Base-by-base conservation (phyloP, 139 green algal species). In the Auxenochlorella pyrenoidosa region DNA sequence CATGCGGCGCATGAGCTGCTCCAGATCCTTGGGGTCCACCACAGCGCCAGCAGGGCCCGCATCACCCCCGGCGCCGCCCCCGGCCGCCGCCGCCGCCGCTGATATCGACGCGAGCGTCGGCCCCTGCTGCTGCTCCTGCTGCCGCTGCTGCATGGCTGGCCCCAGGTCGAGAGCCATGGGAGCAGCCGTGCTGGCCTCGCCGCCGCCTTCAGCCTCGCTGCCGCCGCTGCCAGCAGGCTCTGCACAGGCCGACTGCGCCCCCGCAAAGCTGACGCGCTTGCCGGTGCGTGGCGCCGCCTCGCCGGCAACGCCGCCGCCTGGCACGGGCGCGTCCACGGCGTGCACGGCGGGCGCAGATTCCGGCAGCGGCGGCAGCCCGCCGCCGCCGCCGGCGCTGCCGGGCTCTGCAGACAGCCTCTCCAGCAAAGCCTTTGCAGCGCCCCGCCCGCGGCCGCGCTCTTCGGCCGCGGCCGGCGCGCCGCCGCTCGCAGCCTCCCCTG, bases 1-100 rank as follows among this genome's bases (percentile, higher is more conserved):
- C 54, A 92, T 85, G 41, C 81, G 75, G 41, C 81, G 63, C 89
- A 92, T 92, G n/a, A 92, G 76, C 40, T 70, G 41, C 54, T 86
- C 71, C 63, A 92, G 32, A 44, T 90, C 86, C 15, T 72, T 54
- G 0, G 88, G 88, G 77, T 87, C 66, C 8, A 66, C 87, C 19
- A 90, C 58, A 19, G 70, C 51, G 59, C 79, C 79, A 6, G 28
- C 36, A 5, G 68, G 34, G 65, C 65, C 81, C 24, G 15, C n/a
- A 19, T 5, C 44, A 8, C 41, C 44, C 43, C 81, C 30, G 41
- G 22, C n/a, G 65, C n/a, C 30, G 24, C 81, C 38, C 5, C 30
- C 36, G 16, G n/a, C 34, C 13, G 58, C 44, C 22, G 79, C 79
- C 47, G 79, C 78, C 10, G 54, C 44, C n/a, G 77, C 77, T 8